phyloP scores from a whole-genome alignment of 257 asterid genomes.

The Plantago elongata region DNA sequence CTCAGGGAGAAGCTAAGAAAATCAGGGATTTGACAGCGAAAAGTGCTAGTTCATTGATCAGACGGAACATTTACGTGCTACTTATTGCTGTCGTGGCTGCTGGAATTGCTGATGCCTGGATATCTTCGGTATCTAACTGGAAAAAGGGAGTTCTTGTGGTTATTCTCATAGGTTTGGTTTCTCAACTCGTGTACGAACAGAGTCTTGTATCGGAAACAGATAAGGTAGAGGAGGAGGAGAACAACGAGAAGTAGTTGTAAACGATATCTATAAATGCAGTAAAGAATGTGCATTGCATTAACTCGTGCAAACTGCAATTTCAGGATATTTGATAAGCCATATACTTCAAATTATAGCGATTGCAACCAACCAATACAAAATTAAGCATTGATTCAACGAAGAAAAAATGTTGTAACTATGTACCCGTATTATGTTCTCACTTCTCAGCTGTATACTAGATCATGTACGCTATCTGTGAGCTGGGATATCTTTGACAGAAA shows the following conservation, averaged over 20 bases:
- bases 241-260: conserved; percentile 3
- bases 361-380: no score
- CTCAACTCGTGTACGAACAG: conserved; percentile 77
- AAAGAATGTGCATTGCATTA: no score
- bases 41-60: conserved; percentile 54
- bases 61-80: conserved; percentile 70
- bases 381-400: no score
- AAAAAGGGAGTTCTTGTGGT: conserved; percentile 64
- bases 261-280: no score
- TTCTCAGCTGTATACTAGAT: no score
- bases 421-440: no score
- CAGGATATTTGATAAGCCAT: no score
- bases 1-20: conserved; percentile 56
- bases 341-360: no score
- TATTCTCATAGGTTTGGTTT: conserved; percentile 65
- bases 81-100: conserved; percentile 56
- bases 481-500: no score
- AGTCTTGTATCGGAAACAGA: conserved; percentile 46
- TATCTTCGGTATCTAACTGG: conserved; percentile 56
- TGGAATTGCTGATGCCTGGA: conserved; percentile 52
- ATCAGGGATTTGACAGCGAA: conserved; percentile 45
- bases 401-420: no score
- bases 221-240: conserved; percentile 31
- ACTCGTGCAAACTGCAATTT: no score
- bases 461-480: no score